Base-by-base conservation (phyloP, 495 filamentous ascomycete species). In the Hypoxylon lienhwacheense region DNA sequence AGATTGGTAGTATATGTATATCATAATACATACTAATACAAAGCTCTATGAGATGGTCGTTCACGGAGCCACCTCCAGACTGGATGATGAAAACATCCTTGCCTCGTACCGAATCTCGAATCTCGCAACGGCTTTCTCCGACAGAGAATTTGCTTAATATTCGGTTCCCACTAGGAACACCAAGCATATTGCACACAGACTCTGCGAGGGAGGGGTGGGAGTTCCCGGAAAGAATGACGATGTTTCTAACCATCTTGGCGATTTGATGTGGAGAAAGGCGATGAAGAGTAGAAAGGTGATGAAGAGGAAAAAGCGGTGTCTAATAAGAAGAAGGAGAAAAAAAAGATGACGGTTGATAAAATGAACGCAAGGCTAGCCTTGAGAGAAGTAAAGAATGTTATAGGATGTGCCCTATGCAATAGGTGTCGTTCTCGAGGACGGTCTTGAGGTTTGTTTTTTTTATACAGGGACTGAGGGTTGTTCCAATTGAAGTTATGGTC, bases 71-170 rank as follows among this genome's bases (percentile, higher is more conserved):
- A 49, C 85, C 83, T 34, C 91, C 89, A 40, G 86, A 89, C 70
- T 97, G 91, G 59, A 97, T 88, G 69, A 97, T 95, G 72, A 95
- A 96, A 65, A 98, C 92, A 79, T 97, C 93, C 70, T 98, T 98
- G 49, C 86, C 95, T 60, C 93, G 88, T 31, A 98, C 91, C 16
- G 89, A 95, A 73, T 97, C 93, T 64, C 88, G 77, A 61, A 98
- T 93, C 72, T 97, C 93, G 50, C 95, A 90, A 24, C 95, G 84
- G 50, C 88, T 97, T 71, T 97, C 95, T 35, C 93, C 93, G 43
- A 92, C 89, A 11, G 87, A 84, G 71, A 98, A 98, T 74, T 96
- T 97, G 57, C 79, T 83, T 43, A 97, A 81, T 46, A 91, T 80
- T 48, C 90, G 86, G 57, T 88, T 86, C 22, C 89, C 88, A 2